These are phyloP conservation scores for Telfairia occidentalis DNA, from an alignment of 331 rosid species.

Conservation along the genomic window DNA sequence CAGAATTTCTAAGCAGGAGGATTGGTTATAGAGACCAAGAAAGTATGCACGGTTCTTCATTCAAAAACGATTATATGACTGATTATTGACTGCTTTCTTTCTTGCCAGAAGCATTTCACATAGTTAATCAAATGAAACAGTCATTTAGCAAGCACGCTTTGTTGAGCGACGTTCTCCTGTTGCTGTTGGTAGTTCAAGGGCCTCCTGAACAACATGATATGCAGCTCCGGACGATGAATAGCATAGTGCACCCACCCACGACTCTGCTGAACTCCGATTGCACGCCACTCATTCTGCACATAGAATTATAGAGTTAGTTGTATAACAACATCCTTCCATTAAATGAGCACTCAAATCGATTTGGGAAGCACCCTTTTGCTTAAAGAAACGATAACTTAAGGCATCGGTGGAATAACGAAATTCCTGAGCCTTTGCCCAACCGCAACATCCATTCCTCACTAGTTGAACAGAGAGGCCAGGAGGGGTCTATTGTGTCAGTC, in stretches of 20 bases:
- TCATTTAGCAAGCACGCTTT: slow-evolving; percentile 45
- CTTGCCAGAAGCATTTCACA: not conserved
- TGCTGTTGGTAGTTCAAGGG: slow-evolving; percentile 79
- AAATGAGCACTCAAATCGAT: not conserved
- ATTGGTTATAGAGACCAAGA: not conserved
- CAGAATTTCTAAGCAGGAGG: not conserved
- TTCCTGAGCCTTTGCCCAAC: not conserved
- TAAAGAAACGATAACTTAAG: not conserved
- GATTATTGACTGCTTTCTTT: not conserved
- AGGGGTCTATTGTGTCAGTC: not conserved
- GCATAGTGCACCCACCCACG: slow-evolving; percentile 99
- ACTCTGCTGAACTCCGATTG: slow-evolving; percentile 94
- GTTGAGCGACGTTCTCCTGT: slow-evolving; percentile 71
- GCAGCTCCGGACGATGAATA: slow-evolving; percentile 93
- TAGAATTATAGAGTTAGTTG: not conserved
- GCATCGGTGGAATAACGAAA: not conserved
- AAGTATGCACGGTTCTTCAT: not conserved
- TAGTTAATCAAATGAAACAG: not conserved
- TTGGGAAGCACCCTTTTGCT: not conserved
- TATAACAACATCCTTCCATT: not conserved
- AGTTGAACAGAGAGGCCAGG: not conserved
- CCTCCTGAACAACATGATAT: slow-evolving; percentile 96
- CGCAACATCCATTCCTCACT: not conserved
- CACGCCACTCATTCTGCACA: slow-evolving; percentile 82
- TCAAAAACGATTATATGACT: not conserved